phyloP scores from a whole-genome alignment of 208 protist genomes.

The Wallacemonas collosoma region DNA sequence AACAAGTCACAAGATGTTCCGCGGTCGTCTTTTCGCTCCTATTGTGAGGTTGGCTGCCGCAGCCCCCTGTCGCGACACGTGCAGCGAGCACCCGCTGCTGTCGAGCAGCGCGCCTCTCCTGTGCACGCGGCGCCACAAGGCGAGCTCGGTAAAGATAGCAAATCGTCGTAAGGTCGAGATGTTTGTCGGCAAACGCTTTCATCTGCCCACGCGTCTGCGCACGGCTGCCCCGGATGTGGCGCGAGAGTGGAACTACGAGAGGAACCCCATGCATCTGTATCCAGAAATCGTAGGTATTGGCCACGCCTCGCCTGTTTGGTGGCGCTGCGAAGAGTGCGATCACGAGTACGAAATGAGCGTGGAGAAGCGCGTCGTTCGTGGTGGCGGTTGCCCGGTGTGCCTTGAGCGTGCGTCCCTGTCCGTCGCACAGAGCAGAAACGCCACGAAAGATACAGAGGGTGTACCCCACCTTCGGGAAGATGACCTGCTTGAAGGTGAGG shows the following conservation, averaged over 20 bases:
- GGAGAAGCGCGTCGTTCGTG: conserved; percentile 90
- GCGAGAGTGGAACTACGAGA: conserved; percentile 85
- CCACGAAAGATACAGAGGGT: background rate
- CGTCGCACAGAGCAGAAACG: background rate
- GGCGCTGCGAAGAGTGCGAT: conserved; percentile 64
- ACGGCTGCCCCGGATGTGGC: conserved; percentile 87
- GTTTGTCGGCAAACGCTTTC: conserved; percentile 84
- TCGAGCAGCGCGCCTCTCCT: background rate
- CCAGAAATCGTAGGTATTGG: conserved; percentile 86
- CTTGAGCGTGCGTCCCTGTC: background rate
- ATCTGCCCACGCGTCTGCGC: conserved; percentile 81
- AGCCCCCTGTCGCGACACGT: background rate
- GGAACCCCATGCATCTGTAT: conserved; percentile 83
- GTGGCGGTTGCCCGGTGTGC: conserved; percentile 71
- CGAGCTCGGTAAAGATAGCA: conserved; percentile 61
- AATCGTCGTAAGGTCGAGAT: conserved; percentile 86
- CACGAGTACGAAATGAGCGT: conserved; percentile 78
- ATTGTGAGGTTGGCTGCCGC: background rate
- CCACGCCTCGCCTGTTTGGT: conserved; percentile 77
- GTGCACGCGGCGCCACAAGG: conserved; percentile 26
- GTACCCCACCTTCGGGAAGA: background rate
- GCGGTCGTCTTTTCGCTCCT: conserved; percentile 6
- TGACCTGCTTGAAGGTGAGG: conserved; percentile 59
- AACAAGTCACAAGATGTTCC: background rate
- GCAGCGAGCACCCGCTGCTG: background rate